phyloP scores from a whole-genome alignment of 1,284 basidiomycete species.

The Cutaneotrichosporon sp. region DNA sequence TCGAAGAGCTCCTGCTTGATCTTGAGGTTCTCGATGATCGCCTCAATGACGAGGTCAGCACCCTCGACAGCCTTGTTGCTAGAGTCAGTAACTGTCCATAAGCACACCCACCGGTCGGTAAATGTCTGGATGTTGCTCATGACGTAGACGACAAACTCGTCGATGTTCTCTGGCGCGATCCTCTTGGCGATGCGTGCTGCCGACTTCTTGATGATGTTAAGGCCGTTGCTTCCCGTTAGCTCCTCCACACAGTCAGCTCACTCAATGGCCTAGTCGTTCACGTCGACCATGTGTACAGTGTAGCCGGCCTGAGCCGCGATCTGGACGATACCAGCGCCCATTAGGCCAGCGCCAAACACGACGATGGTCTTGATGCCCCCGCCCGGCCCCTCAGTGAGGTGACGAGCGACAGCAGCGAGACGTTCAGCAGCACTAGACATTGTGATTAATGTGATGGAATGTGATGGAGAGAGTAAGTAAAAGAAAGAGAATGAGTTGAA shows the following conservation, averaged over 20 bases:
- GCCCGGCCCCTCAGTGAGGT: constrained; percentile 10
- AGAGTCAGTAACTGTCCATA: background rate
- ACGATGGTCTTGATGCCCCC: constrained; percentile 46
- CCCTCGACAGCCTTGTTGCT: constrained; percentile 54
- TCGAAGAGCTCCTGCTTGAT: constrained; percentile 60
- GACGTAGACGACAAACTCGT: constrained; percentile 47
- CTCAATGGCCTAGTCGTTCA: constrained; percentile 51
- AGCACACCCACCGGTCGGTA: constrained; percentile 54
- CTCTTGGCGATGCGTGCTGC: constrained; percentile 58
- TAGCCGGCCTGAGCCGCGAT: constrained; percentile 56
- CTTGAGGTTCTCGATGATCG: constrained; percentile 60
- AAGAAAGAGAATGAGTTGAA: background rate
- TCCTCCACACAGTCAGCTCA: constrained; percentile 9
- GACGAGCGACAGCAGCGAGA: background rate
- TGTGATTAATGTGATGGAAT: background rate
- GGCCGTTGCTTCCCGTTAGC: constrained; percentile 55
- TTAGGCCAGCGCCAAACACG: constrained; percentile 56
- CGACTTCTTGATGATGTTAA: constrained; percentile 58
- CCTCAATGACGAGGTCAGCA: constrained; percentile 60
- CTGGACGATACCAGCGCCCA: constrained; percentile 59
- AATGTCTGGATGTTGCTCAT: constrained; percentile 56
- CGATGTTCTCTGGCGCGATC: constrained; percentile 53
- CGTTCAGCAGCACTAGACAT: background rate
- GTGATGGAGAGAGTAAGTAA: background rate
- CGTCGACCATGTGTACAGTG: constrained; percentile 53